Evolutionary conservation across 305 asterid genomes (phyloP), one percentile per base, ranked within the genome.

Genomic region (Rubia tinctorum): DNA sequence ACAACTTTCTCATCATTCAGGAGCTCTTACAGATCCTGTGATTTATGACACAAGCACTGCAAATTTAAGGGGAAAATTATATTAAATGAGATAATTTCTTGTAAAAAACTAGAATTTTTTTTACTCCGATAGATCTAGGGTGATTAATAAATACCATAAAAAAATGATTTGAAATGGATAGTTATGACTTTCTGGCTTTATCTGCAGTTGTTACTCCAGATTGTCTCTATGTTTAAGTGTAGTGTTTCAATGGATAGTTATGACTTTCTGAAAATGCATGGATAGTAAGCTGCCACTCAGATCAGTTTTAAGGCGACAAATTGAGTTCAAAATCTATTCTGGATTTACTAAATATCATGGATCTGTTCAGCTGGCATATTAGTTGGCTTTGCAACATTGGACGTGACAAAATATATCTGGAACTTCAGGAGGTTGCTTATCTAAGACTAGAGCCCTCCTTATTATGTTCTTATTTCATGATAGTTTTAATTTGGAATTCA

Each of bases 301-400:
- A 34, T 59, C 34, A 59, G 30, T 59, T 59, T 34, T 20, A 20
- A 20, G 64, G 64, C 64, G 20, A 14, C 34, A 59, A 59, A 27
- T 59, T 59, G 64, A 20, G 64, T 59, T 20, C 1, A 59, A 5
- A 23, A 22, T 7, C 1, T 34, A 56, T 56, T 56, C 61, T 59
- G 8, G 34, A 59, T 59, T 8, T 59, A 14, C 8, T 59, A 2
- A 20, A 58, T 20, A 59, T 59, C 14, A 20, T 0, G 22, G 25
- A n/a, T 8, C 13, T 20, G 5, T 58, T 59, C 34, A 27, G 9
- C 0, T 0, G 37, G 64, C 0, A 20, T 1, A 4, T 6, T 59
- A 15, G 37, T 90, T 92, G 66, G 96, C 95, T 69, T 83, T 89
- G 66, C 93, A 88, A 60, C 95, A 89, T 77, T 95, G 90, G 76